A percentile compares a stretch with the other conserved stretches of the same genome.
Evolutionary conservation across 2,329 filamentous ascomycete genomes (phyloP).

Genomic region (Colletotrichum chrysophilum): DNA sequence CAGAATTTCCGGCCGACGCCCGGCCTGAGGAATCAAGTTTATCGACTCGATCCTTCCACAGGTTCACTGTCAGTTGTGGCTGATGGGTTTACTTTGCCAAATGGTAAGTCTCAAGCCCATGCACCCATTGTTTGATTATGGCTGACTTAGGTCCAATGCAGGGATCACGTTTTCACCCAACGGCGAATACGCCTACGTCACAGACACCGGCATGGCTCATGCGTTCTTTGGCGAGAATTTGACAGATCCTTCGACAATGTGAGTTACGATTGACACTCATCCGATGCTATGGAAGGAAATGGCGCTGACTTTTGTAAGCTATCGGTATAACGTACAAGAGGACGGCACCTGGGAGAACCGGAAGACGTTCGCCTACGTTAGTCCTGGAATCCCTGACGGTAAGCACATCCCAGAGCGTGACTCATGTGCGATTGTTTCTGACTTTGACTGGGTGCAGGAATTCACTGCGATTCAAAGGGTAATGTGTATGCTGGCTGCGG

Average conservation of each 20-base stretch:
- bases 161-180: conserved; percentile 61
- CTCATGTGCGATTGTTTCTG: neutral
- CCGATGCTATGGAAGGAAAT: neutral
- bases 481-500: conserved; percentile 59
- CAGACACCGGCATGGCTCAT: conserved; percentile 58
- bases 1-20: conserved; percentile 63
- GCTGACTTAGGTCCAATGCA: conserved; percentile 28
- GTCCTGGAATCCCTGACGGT: conserved; percentile 64
- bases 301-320: conserved; percentile 32
- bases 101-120: conserved; percentile 35
- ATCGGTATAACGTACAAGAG: conserved; percentile 48
- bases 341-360: conserved; percentile 54
- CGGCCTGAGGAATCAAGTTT: conserved; percentile 62
- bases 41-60: conserved; percentile 56
- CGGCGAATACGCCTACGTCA: conserved; percentile 57
- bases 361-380: conserved; percentile 61
- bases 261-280: conserved; percentile 21
- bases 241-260: conserved; percentile 53
- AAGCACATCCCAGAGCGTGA: conserved; percentile 18
- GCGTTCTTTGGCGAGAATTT: conserved; percentile 47
- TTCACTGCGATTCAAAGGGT: conserved; percentile 58
- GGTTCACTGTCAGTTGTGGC: conserved; percentile 60
- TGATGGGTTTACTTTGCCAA: conserved; percentile 61
- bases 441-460: conserved; percentile 31
- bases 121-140: neutral